Percentiles rank a stretch among this genome's conserved stretches.
Evolutionary conservation across 805 yeast genomes (phyloP).

Genomic region (Isabelozyma rhagii): DNA sequence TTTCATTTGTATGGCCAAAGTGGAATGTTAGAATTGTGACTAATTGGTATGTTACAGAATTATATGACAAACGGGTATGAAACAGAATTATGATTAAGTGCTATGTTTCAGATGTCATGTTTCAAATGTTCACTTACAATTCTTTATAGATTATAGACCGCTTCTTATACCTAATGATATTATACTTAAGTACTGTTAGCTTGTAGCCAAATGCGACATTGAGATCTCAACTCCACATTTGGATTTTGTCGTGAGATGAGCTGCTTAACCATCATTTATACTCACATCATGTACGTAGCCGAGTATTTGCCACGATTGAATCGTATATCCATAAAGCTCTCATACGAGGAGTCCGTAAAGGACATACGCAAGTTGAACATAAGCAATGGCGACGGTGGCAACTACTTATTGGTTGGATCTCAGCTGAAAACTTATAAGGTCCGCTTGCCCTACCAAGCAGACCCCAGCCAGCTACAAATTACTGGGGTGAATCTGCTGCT

Average conservation of each 20-base stretch:
- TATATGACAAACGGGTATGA: too few species aligned
- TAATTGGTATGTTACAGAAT: too few species aligned
- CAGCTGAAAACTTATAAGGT: neutral
- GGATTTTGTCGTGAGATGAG: neutral
- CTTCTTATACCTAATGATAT: neutral
- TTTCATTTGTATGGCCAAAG: too few species aligned
- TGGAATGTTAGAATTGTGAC: too few species aligned
- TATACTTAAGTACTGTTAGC: neutral
- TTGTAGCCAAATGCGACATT: neutral
- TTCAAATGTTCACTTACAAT: too few species aligned
- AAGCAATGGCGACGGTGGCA: neutral
- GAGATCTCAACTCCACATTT: neutral
- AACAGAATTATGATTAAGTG: too few species aligned
- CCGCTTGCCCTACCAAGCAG: neutral
- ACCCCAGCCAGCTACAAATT: neutral
- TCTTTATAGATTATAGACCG: too few species aligned
- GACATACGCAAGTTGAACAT: neutral
- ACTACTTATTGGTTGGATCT: neutral
- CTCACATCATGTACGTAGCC: neutral
- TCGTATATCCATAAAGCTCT: slow-evolving; percentile 9
- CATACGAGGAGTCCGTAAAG: slow-evolving; percentile 5
- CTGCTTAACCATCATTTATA: neutral
- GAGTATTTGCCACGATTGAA: slow-evolving; percentile 18
- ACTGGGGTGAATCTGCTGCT: neutral
- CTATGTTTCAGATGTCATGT: too few species aligned